Evolutionary conservation across 2,329 filamentous ascomycete genomes (phyloP).

Genomic region (Elsinoe australis): DNA sequence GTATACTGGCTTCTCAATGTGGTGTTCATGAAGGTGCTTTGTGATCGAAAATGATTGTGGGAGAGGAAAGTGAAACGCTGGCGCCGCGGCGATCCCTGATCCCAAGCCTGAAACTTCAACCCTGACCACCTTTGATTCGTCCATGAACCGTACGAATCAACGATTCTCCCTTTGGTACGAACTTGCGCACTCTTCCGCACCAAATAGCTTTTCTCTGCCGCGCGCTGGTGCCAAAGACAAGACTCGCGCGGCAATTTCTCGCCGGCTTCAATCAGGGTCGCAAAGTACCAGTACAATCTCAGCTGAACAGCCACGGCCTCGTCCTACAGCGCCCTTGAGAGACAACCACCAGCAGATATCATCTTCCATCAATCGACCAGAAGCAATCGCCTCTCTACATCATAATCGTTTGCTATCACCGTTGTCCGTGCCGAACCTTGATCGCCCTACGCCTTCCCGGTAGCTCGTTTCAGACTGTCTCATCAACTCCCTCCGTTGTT

Average conservation of each 20-base stretch:
- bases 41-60: conserved; percentile 8
- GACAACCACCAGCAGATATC: too few relatives aligned
- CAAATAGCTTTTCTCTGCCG: conserved; percentile 10
- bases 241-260: conserved; percentile 8
- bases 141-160: neutral
- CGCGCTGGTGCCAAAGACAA: conserved; percentile 3
- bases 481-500: conserved; percentile 14
- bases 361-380: neutral
- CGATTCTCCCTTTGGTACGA: too few relatives aligned
- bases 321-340: neutral
- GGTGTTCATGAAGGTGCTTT: neutral
- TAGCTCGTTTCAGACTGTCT: conserved; percentile 17
- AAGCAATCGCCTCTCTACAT: neutral
- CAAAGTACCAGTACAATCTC: neutral
- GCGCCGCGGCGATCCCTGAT: conserved; percentile 9
- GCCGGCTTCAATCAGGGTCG: conserved; percentile 4
- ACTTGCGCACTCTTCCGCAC: too few relatives aligned
- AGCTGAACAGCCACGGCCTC: conserved; percentile 5
- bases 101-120: conserved; percentile 12
- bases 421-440: conserved; percentile 16
- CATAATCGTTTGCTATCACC: conserved; percentile 6
- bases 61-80: conserved; percentile 13
- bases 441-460: conserved; percentile 15
- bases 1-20: neutral
- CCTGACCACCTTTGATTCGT: conserved; percentile 9